Conservation (phyloP, 2,329 filamentous ascomycete genomes). For the Epichloe aotearoae region DNA sequence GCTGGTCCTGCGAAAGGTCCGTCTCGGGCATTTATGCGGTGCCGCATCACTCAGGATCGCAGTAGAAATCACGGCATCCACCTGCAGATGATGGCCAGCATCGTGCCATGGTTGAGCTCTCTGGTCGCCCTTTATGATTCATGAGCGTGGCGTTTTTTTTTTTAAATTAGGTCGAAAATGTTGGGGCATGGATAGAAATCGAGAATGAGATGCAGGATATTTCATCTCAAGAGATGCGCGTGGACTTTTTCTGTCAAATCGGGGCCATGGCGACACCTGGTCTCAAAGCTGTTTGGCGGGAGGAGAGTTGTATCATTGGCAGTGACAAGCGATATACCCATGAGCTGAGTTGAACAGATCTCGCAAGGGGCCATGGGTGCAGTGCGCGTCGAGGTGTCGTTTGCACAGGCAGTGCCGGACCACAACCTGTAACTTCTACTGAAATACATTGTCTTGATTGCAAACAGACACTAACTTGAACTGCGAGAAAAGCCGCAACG, state of each 20-base stretch:
- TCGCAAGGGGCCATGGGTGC: neutral
- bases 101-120: neutral
- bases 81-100: neutral
- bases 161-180: slow-evolving; percentile 15
- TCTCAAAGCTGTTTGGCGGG: neutral
- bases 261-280: no score
- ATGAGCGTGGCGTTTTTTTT: slow-evolving; percentile 25
- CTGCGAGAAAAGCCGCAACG: no score
- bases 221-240: neutral
- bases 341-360: neutral
- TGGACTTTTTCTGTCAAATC: no score
- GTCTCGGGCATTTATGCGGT: neutral
- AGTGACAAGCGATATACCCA: neutral
- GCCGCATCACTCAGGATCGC: neutral
- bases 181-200: slow-evolving; percentile 13
- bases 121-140: slow-evolving; percentile 15
- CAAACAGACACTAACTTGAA: no score
- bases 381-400: neutral
- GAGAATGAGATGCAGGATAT: slow-evolving; percentile 3
- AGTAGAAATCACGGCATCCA: neutral
- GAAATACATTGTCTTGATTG: neutral
- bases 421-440: neutral
- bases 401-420: neutral
- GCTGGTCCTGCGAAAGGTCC: slow-evolving; percentile 3
- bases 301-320: no score